Percentiles rank a stretch among this genome's conserved stretches.
These are phyloP conservation scores for Saccharomyces eubayanus DNA, from an alignment of 805 yeast genomes.

Conservation along the genomic window DNA sequence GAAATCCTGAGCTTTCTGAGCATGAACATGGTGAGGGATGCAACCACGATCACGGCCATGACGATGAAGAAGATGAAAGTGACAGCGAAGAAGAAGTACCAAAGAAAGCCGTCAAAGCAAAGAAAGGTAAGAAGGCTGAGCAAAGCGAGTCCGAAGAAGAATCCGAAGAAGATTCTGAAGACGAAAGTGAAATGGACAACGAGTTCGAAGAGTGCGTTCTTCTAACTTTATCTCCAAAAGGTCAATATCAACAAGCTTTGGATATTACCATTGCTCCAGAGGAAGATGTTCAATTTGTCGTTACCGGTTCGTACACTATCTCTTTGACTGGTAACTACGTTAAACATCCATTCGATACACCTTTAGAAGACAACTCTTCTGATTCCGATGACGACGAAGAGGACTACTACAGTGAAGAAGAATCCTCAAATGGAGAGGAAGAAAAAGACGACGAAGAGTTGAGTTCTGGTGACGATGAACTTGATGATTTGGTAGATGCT, in stretches of 20 bases:
- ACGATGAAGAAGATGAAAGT: slow-evolving; percentile 20
- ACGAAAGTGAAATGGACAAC: slow-evolving; percentile 55
- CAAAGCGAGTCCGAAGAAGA: slow-evolving; percentile 39
- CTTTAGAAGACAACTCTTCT: slow-evolving; percentile 44
- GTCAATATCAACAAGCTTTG: slow-evolving; percentile 79
- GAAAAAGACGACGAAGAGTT: slow-evolving; percentile 38
- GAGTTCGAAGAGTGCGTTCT: slow-evolving; percentile 78
- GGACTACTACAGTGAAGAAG: slow-evolving; percentile 25
- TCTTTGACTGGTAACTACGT: slow-evolving; percentile 92
- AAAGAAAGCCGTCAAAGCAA: slow-evolving; percentile 29
- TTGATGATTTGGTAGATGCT: slow-evolving; percentile 58
- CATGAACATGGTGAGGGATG: slow-evolving; percentile 36
- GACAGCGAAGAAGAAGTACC: slow-evolving; percentile 27
- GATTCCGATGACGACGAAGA: slow-evolving; percentile 52
- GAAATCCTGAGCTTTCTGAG: slow-evolving; percentile 41
- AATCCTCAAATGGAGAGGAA: slow-evolving; percentile 43
- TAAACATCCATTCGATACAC: slow-evolving; percentile 80
- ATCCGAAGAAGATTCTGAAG: slow-evolving; percentile 48
- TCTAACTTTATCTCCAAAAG: slow-evolving; percentile 82
- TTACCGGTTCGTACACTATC: slow-evolving; percentile 89
- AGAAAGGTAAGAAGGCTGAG: slow-evolving; percentile 38
- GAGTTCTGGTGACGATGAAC: slow-evolving; percentile 34
- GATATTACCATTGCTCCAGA: slow-evolving; percentile 87
- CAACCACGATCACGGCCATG: neutral
- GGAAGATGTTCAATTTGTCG: slow-evolving; percentile 91